Conservation (phyloP, 257 asterid genomes). For the Gynochthodes officinalis region DNA sequence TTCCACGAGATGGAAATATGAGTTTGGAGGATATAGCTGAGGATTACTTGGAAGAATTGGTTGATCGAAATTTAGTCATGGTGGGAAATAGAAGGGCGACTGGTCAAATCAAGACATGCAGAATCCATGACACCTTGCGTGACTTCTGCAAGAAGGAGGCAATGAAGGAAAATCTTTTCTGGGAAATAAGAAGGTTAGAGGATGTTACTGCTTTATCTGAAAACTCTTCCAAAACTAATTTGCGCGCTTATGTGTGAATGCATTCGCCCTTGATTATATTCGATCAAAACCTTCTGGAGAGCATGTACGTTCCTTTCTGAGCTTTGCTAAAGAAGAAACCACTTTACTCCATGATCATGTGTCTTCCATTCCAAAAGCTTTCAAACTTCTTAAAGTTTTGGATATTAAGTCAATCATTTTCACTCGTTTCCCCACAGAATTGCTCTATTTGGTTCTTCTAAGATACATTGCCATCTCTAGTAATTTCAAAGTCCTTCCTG, state of each 20-base stretch:
- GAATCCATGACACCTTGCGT: conserved; percentile 16
- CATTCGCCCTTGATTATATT: background rate
- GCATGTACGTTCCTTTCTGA: too few species aligned
- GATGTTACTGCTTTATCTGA: background rate
- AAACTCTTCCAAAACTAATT: background rate
- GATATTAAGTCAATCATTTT: too few species aligned
- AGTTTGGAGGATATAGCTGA: too few species aligned
- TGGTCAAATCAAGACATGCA: conserved; percentile 16
- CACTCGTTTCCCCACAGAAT: too few species aligned
- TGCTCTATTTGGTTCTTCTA: too few species aligned
- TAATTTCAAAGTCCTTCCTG: too few species aligned
- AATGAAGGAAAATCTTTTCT: background rate
- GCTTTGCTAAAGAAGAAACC: background rate
- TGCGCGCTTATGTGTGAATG: background rate
- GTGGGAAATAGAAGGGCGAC: background rate
- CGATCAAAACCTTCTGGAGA: background rate
- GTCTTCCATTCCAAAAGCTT: conserved; percentile 18
- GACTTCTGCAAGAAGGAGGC: conserved; percentile 13
- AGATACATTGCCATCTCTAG: too few species aligned
- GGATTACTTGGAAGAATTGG: too few species aligned
- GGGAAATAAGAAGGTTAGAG: conserved; percentile 10
- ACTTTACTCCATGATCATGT: background rate
- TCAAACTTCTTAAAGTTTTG: too few species aligned
- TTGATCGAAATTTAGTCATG: too few species aligned
- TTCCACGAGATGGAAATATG: too few species aligned